These are phyloP conservation scores for Suhomyces prunicola DNA, from an alignment of 805 yeast species.

Conservation along the genomic window DNA sequence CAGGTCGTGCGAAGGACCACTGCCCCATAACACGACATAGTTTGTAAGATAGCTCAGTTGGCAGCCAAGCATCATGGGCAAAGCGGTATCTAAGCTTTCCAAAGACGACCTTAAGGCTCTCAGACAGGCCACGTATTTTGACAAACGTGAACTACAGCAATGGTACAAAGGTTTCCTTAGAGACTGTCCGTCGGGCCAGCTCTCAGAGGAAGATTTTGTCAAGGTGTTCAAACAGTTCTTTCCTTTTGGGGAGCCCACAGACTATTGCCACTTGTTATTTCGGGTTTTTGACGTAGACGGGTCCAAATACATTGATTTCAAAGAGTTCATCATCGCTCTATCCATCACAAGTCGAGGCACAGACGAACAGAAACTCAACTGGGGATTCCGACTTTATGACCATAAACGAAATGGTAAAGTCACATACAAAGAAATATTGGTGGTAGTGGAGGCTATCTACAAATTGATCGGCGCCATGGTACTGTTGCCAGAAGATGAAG, in stretches of 20 bases:
- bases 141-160: slow-evolving; percentile 90
- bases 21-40: not conserved
- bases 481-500: slow-evolving; percentile 79
- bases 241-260: slow-evolving; percentile 96
- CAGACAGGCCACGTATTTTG: slow-evolving; percentile 85
- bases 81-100: slow-evolving; percentile 86
- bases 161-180: slow-evolving; percentile 97
- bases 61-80: slow-evolving; percentile 64
- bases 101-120: slow-evolving; percentile 84
- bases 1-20: not conserved
- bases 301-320: slow-evolving; percentile 81
- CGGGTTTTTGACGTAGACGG: slow-evolving; percentile 82
- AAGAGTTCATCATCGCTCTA: slow-evolving; percentile 85
- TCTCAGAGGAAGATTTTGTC: slow-evolving; percentile 81
- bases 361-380: slow-evolving; percentile 74
- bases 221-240: slow-evolving; percentile 94
- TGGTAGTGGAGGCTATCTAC: slow-evolving; percentile 79
- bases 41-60: not conserved
- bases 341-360: slow-evolving; percentile 86
- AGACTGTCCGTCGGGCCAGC: slow-evolving; percentile 90
- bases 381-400: slow-evolving; percentile 91
- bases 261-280: slow-evolving; percentile 84
- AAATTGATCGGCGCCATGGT: slow-evolving; percentile 97
- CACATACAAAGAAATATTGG: slow-evolving; percentile 71
- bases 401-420: slow-evolving; percentile 75